Conservation (phyloP, 2,329 filamentous ascomycete species). For the Penicillium hordei region DNA sequence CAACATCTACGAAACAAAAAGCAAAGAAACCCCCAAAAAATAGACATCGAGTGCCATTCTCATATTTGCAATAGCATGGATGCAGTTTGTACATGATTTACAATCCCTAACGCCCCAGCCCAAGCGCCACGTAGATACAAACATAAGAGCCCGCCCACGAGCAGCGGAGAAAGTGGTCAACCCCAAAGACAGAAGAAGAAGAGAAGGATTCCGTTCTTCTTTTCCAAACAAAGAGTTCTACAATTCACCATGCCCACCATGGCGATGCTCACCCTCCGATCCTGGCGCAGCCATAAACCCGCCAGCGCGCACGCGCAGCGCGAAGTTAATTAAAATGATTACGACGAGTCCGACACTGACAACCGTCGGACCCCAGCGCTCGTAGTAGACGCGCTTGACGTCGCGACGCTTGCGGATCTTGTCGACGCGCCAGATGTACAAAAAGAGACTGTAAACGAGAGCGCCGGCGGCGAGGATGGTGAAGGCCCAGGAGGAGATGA, state of each 20-base stretch:
- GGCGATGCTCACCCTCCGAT: slow-evolving; percentile 4
- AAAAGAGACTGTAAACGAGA: slow-evolving; percentile 76
- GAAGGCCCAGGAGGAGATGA: slow-evolving; percentile 73
- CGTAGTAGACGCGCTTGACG: slow-evolving; percentile 77
- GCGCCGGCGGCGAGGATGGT: slow-evolving; percentile 75
- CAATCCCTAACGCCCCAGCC: slow-evolving; percentile 4
- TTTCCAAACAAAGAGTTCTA: slow-evolving; percentile 9
- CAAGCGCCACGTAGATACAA: slow-evolving; percentile 2
- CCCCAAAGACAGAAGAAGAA: background rate
- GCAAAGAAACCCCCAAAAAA: background rate
- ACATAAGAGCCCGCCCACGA: background rate
- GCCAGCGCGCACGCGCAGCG: slow-evolving; percentile 65
- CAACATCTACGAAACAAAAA: background rate
- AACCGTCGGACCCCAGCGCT: slow-evolving; percentile 77
- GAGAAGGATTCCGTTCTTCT: background rate
- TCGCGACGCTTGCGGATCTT: slow-evolving; percentile 80
- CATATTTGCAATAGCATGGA: slow-evolving; percentile 11
- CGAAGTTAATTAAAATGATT: slow-evolving; percentile 78
- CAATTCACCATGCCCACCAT: slow-evolving; percentile 19
- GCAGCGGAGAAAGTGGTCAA: background rate
- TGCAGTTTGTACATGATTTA: slow-evolving; percentile 10
- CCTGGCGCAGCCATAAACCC: slow-evolving; percentile 27
- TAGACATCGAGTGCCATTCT: background rate
- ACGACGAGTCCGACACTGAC: slow-evolving; percentile 72
- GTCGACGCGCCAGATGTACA: slow-evolving; percentile 85